Percentiles rank a stretch among this genome's conserved stretches.
phyloP scores from a whole-genome alignment of 2,329 filamentous ascomycete species.

The Penicillium sclerotiorum region DNA sequence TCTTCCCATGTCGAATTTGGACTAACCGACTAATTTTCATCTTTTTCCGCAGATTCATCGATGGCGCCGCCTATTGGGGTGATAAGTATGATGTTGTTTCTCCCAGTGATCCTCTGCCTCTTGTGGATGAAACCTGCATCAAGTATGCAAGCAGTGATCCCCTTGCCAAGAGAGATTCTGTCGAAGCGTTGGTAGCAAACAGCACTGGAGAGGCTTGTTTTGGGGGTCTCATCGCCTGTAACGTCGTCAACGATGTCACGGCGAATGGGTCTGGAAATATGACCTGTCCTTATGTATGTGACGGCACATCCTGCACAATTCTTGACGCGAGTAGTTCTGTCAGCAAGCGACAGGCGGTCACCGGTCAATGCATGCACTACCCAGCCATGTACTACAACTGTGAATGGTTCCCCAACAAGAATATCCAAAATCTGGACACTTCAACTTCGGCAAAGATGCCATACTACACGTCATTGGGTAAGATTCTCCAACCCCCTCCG shows the following conservation, averaged over 20 bases:
- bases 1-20: too few species aligned
- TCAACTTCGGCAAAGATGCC: too few species aligned
- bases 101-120: not conserved
- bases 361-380: not conserved
- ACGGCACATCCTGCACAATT: too few species aligned
- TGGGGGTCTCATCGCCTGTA: too few species aligned
- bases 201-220: not conserved
- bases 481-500: too few species aligned
- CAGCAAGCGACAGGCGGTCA: not conserved
- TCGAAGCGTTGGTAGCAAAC: not conserved
- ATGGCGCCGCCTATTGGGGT: not conserved
- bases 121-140: not conserved
- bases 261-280: too few species aligned
- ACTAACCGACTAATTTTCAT: not conserved
- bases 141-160: not conserved
- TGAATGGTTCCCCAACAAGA: not conserved
- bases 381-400: conserved; percentile 1
- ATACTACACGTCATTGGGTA: too few species aligned
- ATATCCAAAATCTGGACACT: not conserved
- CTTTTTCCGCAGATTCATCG: conserved; percentile 1
- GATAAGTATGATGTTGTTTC: not conserved
- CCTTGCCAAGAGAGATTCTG: not conserved
- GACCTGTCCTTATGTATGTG: too few species aligned
- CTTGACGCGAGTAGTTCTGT: not conserved
- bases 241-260: too few species aligned